Conservation (phyloP, 331 rosid genomes). For the Phaseolus coccineus region DNA sequence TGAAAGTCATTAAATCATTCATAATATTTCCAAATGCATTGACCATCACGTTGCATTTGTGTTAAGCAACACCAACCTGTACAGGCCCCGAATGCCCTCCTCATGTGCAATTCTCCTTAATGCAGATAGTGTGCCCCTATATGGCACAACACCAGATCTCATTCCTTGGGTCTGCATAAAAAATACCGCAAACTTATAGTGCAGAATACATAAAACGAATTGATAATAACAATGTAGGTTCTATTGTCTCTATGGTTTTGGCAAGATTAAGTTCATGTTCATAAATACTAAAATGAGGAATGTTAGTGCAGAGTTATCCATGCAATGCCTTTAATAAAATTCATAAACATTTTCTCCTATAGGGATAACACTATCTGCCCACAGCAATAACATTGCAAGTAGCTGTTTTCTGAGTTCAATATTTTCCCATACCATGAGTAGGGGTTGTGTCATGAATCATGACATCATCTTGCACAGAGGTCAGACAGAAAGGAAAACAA, state of each 20-base stretch:
- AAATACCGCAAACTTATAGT: slow-evolving; percentile 17
- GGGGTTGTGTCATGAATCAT: slow-evolving; percentile 5
- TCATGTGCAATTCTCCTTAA: slow-evolving; percentile 86
- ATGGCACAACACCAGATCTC: slow-evolving; percentile 77
- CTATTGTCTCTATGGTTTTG: slow-evolving; percentile 25
- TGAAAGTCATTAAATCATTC: slow-evolving; percentile 23
- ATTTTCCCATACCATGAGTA: slow-evolving; percentile 7
- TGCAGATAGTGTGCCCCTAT: slow-evolving; percentile 77
- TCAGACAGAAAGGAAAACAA: slow-evolving; percentile 37
- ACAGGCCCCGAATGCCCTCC: slow-evolving; percentile 93
- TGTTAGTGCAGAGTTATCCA: not conserved
- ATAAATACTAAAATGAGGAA: not conserved
- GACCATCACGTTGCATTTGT: slow-evolving; percentile 14
- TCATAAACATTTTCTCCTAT: not conserved
- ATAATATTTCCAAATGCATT: slow-evolving; percentile 26
- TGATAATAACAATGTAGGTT: not conserved
- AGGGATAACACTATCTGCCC: slow-evolving; percentile 10
- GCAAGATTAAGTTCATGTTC: slow-evolving; percentile 25
- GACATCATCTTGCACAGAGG: slow-evolving; percentile 19
- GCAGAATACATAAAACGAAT: slow-evolving; percentile 31
- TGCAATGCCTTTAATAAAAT: not conserved
- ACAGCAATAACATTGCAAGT: slow-evolving; percentile 17
- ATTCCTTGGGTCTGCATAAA: slow-evolving; percentile 82
- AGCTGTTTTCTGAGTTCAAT: slow-evolving; percentile 12
- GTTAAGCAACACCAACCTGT: slow-evolving; percentile 66